Conservation (phyloP, 2,329 filamentous ascomycete genomes). For the Nakataea oryzae region DNA sequence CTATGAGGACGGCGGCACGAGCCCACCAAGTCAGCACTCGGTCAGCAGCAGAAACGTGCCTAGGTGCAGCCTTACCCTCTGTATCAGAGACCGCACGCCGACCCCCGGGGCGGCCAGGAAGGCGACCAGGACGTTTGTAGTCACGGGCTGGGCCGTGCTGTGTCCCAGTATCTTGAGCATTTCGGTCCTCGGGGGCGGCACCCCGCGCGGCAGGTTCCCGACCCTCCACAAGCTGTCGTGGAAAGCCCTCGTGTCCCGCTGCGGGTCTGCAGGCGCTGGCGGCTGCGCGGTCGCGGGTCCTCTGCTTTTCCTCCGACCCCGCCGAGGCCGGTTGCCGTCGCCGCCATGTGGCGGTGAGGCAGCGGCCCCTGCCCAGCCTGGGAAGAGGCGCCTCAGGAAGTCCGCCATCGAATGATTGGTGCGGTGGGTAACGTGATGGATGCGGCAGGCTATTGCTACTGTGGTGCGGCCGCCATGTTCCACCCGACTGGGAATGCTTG, state of each 20-base stretch:
- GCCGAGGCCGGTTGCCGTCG: neutral
- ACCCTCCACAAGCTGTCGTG: neutral
- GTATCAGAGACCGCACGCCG: conserved; percentile 2
- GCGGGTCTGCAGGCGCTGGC: neutral
- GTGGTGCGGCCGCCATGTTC: neutral
- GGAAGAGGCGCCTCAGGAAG: neutral
- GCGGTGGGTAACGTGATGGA: neutral
- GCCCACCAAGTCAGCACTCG: neutral
- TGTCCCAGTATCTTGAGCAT: neutral
- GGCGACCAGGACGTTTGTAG: neutral
- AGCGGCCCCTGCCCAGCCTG: neutral
- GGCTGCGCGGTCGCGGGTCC: neutral
- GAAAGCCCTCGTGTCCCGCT: neutral
- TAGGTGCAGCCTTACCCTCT: neutral
- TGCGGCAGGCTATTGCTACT: neutral
- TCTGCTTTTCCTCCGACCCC: neutral
- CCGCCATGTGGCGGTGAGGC: neutral
- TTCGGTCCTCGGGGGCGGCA: neutral
- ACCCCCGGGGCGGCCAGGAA: conserved; percentile 2
- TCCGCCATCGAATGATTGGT: neutral
- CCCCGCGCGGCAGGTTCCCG: neutral
- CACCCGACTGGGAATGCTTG: neutral
- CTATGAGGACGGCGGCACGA: neutral
- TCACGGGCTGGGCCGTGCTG: neutral
- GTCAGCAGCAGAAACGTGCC: neutral